Conservation (phyloP, 345 rosid species). For the Salix exigua region DNA sequence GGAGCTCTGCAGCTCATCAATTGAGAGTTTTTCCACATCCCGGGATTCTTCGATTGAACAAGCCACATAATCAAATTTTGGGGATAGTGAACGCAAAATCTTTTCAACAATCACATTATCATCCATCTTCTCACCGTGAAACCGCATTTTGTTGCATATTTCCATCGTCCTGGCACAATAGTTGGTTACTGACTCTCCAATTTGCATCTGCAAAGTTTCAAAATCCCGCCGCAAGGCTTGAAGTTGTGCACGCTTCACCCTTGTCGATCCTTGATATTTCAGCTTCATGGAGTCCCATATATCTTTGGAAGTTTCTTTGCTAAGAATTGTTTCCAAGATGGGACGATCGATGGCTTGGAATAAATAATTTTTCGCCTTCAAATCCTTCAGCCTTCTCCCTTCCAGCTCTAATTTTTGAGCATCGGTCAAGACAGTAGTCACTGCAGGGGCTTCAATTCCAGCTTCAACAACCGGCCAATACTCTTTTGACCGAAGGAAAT, state of each 20-base stretch:
- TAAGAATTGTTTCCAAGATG: not conserved
- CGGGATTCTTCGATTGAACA: constrained; percentile 6
- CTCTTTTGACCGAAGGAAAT: too few species aligned
- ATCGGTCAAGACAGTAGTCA: too few species aligned
- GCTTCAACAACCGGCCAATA: too few species aligned
- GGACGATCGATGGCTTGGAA: not conserved
- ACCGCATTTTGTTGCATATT: not conserved
- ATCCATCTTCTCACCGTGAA: not conserved
- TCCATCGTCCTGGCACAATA: constrained; percentile 6
- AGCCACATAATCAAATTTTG: not conserved
- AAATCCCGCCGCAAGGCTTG: not conserved
- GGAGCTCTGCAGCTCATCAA: too few species aligned
- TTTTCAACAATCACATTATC: constrained; percentile 17
- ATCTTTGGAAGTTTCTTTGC: not conserved
- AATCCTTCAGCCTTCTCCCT: too few species aligned
- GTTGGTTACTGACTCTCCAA: not conserved
- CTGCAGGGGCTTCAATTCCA: too few species aligned
- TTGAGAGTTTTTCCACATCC: not conserved
- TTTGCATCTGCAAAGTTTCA: constrained; percentile 2
- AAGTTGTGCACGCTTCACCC: not conserved
- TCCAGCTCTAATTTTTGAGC: too few species aligned
- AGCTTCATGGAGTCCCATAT: constrained; percentile 1
- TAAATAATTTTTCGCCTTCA: not conserved
- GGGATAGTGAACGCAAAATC: not conserved
- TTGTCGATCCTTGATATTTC: constrained; percentile 1